These are phyloP conservation scores for Aureobasidium sp. DNA, from an alignment of 2,329 filamentous ascomycete genomes.

Conservation along the genomic window DNA sequence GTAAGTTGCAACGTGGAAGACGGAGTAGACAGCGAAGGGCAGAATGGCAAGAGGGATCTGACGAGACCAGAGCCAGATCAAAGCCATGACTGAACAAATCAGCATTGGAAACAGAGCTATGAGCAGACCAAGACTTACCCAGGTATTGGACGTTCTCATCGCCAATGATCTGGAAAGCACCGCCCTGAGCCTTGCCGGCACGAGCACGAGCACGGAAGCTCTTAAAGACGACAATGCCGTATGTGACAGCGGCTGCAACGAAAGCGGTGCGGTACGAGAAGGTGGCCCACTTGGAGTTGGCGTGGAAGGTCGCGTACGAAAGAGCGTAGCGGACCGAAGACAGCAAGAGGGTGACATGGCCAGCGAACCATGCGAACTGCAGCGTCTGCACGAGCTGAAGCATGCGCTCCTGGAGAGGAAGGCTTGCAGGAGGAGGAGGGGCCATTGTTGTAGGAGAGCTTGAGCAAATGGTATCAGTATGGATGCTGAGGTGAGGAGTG, in stretches of 20 bases:
- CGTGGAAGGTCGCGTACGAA: constrained; percentile 86
- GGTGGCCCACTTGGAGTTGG: constrained; percentile 64
- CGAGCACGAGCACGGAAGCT: constrained; percentile 79
- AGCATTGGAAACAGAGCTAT: constrained; percentile 13
- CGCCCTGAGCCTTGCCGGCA: constrained; percentile 54
- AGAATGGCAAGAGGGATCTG: constrained; percentile 86
- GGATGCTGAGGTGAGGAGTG: not conserved
- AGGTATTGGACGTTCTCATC: constrained; percentile 99
- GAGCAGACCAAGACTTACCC: constrained; percentile 49
- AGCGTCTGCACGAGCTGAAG: constrained; percentile 66
- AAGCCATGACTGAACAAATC: constrained; percentile 63
- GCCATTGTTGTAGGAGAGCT: constrained; percentile 19
- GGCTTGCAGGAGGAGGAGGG: constrained; percentile 18
- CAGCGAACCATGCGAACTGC: constrained; percentile 67
- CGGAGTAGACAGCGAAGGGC: constrained; percentile 91
- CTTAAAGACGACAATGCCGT: constrained; percentile 99
- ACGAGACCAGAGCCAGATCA: constrained; percentile 88
- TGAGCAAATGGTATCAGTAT: constrained; percentile 1
- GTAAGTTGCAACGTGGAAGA: constrained; percentile 98
- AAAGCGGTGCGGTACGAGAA: constrained; percentile 89
- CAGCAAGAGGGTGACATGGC: constrained; percentile 79
- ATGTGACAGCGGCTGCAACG: constrained; percentile 79
- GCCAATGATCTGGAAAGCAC: constrained; percentile 57
- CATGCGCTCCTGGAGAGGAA: constrained; percentile 19
- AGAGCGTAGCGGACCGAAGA: constrained; percentile 74